Evolutionary conservation across 768 basidiomycete species (phyloP).

Genomic region (Rhodotorula graminis): DNA sequence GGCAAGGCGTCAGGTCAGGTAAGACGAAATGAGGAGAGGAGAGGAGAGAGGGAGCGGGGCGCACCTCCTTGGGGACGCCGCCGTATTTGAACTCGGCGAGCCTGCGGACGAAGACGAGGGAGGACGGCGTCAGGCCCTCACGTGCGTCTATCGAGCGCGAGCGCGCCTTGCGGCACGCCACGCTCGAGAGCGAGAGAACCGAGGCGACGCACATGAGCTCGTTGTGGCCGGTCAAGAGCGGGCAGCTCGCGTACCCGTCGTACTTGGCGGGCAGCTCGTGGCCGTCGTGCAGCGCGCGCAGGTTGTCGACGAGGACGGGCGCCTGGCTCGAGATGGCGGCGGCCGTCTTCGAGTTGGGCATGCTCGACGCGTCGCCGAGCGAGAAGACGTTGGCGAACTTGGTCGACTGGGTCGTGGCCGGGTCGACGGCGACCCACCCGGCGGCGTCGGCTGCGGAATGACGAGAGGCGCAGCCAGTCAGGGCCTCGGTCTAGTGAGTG

Average conservation of each 20-base stretch:
- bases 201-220: conserved; percentile 49
- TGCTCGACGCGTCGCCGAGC: conserved; percentile 82
- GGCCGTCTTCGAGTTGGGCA: conserved; percentile 94
- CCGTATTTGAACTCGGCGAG: conserved; percentile 95
- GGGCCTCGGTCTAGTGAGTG: too few relatives aligned
- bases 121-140: background rate
- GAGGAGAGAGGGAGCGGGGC: too few relatives aligned
- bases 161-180: too few relatives aligned
- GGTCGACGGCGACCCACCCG: conserved; percentile 87
- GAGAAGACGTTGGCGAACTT: conserved; percentile 84
- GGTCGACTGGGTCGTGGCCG: conserved; percentile 71
- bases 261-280: conserved; percentile 66
- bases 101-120: conserved; percentile 36
- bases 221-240: conserved; percentile 46
- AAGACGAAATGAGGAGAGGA: background rate
- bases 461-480: too few relatives aligned
- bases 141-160: background rate
- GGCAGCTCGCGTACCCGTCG: conserved; percentile 66
- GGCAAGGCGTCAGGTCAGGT: too few relatives aligned
- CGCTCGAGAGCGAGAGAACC: background rate
- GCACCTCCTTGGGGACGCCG: conserved; percentile 66
- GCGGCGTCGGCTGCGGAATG: conserved; percentile 56
- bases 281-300: conserved; percentile 71
- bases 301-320: conserved; percentile 83
- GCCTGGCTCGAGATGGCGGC: conserved; percentile 89